phyloP scores from a whole-genome alignment of 768 basidiomycete genomes.

The Boletales sp. region DNA sequence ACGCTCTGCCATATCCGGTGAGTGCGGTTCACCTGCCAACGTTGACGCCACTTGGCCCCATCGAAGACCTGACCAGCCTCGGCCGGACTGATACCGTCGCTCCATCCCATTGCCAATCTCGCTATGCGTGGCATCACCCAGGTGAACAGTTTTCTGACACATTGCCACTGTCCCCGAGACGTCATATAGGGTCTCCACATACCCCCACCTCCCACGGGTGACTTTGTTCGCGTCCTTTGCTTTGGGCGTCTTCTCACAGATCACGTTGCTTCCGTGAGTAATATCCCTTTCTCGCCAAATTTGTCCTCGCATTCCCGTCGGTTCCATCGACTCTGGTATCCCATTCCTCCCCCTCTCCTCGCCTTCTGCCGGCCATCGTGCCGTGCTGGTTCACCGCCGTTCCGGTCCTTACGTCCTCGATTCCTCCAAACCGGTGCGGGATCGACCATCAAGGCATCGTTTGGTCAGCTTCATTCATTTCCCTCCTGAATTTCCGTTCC shows the following conservation, averaged over 20 bases:
- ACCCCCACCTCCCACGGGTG: conserved; percentile 16
- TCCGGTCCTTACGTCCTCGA: not conserved
- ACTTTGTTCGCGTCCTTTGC: not conserved
- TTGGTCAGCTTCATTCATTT: conserved; percentile 28
- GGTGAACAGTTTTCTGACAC: conserved; percentile 7
- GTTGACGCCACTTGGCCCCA: not conserved
- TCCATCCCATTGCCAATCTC: not conserved
- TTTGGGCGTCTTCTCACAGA: not conserved
- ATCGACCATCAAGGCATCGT: conserved; percentile 20
- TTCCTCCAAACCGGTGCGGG: conserved; percentile 6
- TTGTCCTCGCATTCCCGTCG: not conserved
- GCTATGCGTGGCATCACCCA: not conserved
- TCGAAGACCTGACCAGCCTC: not conserved
- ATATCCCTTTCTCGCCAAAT: not conserved
- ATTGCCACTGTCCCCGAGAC: conserved; percentile 17
- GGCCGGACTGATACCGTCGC: not conserved
- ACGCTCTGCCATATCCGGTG: conserved; percentile 12
- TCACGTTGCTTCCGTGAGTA: conserved; percentile 23
- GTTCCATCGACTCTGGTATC: conserved; percentile 1
- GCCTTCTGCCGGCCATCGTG: not conserved
- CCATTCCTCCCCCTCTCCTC: not conserved
- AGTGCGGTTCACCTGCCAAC: conserved; percentile 1
- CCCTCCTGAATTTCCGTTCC: conserved; percentile 11
- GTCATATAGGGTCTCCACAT: conserved; percentile 11
- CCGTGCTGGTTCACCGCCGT: not conserved